Percentiles rank a stretch among this genome's conserved stretches.
Conservation (phyloP, 2,329 filamentous ascomycete genomes). For the Hymenoscyphus fraxineus region DNA sequence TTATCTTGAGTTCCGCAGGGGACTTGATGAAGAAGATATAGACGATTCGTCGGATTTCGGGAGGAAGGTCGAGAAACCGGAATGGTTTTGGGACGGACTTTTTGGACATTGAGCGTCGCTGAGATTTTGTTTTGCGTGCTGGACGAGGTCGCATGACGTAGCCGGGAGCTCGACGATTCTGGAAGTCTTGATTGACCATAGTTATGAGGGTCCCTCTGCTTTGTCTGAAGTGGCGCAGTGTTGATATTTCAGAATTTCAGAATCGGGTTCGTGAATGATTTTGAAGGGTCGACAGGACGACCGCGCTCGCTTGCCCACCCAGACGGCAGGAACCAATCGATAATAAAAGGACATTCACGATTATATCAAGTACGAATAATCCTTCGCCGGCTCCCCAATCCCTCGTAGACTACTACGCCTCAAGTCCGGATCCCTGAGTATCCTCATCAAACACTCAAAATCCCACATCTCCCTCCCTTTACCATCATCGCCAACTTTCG, state of each 20-base stretch:
- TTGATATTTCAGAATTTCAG: too few relatives aligned
- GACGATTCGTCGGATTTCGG: neutral
- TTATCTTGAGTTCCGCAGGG: neutral
- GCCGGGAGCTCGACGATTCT: neutral
- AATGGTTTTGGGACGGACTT: neutral
- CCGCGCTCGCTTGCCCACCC: neutral
- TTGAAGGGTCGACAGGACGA: neutral
- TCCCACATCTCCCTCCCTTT: neutral
- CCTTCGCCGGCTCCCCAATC: neutral
- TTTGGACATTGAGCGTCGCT: neutral
- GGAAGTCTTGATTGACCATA: neutral
- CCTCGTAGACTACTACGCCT: neutral
- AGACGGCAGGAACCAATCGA: neutral
- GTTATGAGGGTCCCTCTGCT: neutral
- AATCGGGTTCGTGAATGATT: neutral
- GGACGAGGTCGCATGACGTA: neutral
- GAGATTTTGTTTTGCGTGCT: neutral
- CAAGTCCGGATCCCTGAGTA: slow-evolving; percentile 6
- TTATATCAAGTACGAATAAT: neutral
- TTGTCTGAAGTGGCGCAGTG: neutral
- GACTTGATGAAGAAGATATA: neutral
- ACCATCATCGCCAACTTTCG: neutral
- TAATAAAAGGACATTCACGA: neutral
- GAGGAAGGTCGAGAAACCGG: neutral
- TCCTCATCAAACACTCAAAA: neutral